Percentiles rank a stretch among this genome's conserved stretches.
phyloP scores from a whole-genome alignment of 257 asterid species.

The Salvia rosmarinus region DNA sequence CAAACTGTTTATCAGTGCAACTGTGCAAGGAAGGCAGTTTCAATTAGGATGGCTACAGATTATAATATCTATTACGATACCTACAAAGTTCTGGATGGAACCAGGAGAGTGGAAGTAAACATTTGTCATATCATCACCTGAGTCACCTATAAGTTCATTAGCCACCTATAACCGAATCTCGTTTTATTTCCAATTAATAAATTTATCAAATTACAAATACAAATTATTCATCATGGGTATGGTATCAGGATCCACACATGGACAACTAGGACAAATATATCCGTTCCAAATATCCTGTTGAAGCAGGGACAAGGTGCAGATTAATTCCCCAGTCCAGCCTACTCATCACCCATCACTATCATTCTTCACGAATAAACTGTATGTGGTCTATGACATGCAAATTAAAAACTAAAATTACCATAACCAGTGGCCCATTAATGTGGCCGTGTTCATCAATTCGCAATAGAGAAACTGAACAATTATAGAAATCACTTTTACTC shows the following conservation, averaged over 20 bases:
- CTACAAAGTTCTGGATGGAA: neutral
- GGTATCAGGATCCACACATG: neutral
- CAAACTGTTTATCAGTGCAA: neutral
- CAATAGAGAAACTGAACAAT: conserved; percentile 2
- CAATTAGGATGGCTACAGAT: neutral
- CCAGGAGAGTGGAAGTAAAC: neutral
- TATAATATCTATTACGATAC: neutral
- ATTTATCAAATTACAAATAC: neutral
- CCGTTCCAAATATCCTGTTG: neutral
- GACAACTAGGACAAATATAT: neutral
- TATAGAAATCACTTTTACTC: neutral
- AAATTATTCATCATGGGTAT: neutral
- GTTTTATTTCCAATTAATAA: neutral
- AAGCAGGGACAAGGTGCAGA: neutral
- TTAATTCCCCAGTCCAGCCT: neutral
- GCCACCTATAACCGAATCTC: neutral
- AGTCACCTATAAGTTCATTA: neutral
- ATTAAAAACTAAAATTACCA: conserved; percentile 2
- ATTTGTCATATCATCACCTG: neutral
- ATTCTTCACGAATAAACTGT: conserved; percentile 1
- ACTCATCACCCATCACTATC: neutral
- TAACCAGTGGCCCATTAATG: neutral
- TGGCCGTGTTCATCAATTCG: neutral
- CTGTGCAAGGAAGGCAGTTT: neutral
- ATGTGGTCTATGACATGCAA: neutral